Conservation (phyloP, 2,329 filamentous ascomycete genomes). For the Phialocephala subalpina region DNA sequence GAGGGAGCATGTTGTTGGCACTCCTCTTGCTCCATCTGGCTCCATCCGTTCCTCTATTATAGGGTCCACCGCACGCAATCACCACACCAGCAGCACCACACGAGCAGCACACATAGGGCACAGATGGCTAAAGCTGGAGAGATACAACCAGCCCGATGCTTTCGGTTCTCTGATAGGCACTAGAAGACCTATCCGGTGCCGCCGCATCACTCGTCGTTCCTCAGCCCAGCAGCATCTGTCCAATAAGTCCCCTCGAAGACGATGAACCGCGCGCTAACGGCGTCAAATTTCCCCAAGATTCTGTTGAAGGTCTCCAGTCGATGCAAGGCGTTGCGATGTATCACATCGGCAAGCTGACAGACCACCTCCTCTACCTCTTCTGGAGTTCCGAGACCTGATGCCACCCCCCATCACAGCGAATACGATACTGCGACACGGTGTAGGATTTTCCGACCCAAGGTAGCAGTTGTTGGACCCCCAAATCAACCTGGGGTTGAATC, state of each 20-base stretch:
- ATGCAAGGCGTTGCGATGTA: conserved; percentile 29
- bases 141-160: background rate
- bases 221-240: conserved; percentile 15
- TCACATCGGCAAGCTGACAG: conserved; percentile 29
- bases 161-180: conserved; percentile 9
- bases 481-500: background rate
- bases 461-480: conserved; percentile 2
- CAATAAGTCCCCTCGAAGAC: conserved; percentile 15
- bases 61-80: background rate
- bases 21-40: conserved; percentile 1
- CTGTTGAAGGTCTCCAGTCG: conserved; percentile 20
- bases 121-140: background rate
- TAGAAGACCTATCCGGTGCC: conserved; percentile 11
- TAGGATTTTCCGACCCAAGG: conserved; percentile 15
- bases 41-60: background rate
- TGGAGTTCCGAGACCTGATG: background rate
- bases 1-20: background rate
- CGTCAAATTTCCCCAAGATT: conserved; percentile 32
- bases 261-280: conserved; percentile 29
- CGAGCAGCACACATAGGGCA: background rate
- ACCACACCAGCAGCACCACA: conserved; percentile 2
- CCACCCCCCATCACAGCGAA: conserved; percentile 11
- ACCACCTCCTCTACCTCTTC: background rate
- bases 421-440: conserved; percentile 8
- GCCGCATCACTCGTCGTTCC: conserved; percentile 20